Percentiles rank a stretch among this genome's conserved stretches.
Conservation (phyloP, 2,329 filamentous ascomycete genomes). For the Paecilomyces variotii region DNA sequence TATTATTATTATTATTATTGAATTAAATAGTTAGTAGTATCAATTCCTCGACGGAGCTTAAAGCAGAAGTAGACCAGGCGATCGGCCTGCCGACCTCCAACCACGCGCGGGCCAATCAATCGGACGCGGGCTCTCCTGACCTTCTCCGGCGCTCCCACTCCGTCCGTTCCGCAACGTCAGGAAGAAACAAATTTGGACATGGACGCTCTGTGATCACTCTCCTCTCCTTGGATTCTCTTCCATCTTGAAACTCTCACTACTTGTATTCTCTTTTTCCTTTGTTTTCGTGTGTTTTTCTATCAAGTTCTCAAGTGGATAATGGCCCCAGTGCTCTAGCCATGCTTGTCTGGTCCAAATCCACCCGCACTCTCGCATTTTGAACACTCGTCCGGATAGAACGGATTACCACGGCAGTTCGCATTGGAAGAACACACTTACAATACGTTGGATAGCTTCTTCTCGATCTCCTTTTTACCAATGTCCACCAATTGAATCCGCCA, state of each 20-base stretch:
- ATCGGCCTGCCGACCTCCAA: neutral
- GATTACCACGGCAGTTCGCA: neutral
- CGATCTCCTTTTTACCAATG: neutral
- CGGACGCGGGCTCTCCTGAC: neutral
- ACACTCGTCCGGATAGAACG: neutral
- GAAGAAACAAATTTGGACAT: neutral
- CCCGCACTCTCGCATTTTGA: neutral
- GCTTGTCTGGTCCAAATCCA: neutral
- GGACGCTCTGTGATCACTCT: neutral
- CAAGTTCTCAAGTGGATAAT: neutral
- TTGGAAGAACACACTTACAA: neutral
- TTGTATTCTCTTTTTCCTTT: neutral
- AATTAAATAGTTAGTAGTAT: too few species aligned
- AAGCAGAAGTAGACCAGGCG: neutral
- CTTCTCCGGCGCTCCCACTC: neutral
- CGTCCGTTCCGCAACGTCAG: neutral
- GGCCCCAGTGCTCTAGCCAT: neutral
- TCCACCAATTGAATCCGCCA: neutral
- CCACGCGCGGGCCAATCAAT: neutral
- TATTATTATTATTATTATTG: too few species aligned
- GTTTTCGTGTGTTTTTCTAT: neutral
- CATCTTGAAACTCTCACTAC: neutral
- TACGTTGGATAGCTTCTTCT: neutral
- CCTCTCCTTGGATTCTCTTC: neutral
- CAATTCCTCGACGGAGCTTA: neutral